phyloP scores from a whole-genome alignment of 108 stramenopile species.

The Pseudonitzschia multistriata region DNA sequence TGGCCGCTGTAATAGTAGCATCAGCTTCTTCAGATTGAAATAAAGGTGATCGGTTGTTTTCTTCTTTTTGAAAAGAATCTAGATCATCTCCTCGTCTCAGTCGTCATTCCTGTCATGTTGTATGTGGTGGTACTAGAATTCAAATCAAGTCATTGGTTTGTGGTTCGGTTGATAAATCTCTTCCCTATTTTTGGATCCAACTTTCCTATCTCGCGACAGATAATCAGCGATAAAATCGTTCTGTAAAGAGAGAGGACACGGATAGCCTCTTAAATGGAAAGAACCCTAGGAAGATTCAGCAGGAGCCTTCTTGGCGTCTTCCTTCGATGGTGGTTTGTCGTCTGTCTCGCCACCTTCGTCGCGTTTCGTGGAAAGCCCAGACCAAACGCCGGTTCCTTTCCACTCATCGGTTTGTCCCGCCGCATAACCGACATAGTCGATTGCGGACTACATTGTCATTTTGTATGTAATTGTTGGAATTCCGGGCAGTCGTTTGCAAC shows the following conservation, averaged over 20 bases:
- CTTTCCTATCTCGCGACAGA: neutral
- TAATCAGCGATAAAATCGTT: too few relatives aligned
- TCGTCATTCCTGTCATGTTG: slow-evolving; percentile 4
- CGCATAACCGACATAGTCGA: slow-evolving; percentile 71
- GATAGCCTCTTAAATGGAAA: too few relatives aligned
- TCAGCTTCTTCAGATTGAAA: slow-evolving; percentile 14
- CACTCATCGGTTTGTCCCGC: slow-evolving; percentile 74
- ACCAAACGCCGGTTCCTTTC: slow-evolving; percentile 78
- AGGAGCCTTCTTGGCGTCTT: slow-evolving; percentile 9
- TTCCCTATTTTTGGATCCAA: neutral
- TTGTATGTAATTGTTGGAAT: neutral
- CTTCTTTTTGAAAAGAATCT: neutral
- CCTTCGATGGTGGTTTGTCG: neutral
- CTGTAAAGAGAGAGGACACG: too few relatives aligned
- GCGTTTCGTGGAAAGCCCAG: slow-evolving; percentile 58
- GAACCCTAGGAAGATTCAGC: neutral
- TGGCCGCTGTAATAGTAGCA: too few relatives aligned
- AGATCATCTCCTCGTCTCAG: neutral
- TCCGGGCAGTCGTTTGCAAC: neutral
- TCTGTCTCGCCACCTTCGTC: slow-evolving; percentile 30
- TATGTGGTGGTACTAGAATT: neutral
- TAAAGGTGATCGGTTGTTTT: neutral
- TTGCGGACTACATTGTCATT: slow-evolving; percentile 38
- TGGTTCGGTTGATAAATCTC: neutral
- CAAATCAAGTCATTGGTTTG: neutral